These are phyloP conservation scores for Ceriops decandra DNA, from an alignment of 345 rosid species.

Conservation along the genomic window DNA sequence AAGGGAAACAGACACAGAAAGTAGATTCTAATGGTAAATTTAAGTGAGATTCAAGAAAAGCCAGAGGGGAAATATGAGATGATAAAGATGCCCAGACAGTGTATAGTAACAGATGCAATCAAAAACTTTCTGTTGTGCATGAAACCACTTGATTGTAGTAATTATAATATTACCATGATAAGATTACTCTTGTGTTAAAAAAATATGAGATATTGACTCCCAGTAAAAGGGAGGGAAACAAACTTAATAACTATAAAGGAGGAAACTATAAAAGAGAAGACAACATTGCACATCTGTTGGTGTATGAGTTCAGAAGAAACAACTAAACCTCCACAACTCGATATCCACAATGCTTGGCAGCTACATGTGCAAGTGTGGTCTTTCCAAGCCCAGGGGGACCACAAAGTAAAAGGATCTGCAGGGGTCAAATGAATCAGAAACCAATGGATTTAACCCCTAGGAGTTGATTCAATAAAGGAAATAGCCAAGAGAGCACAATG, in stretches of 20 bases:
- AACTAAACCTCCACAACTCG: constrained; percentile 80
- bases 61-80: background rate
- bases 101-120: too few species aligned
- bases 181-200: constrained; percentile 11
- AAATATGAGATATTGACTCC: background rate
- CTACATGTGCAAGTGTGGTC: constrained; percentile 96
- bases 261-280: too few species aligned
- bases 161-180: background rate
- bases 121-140: too few species aligned
- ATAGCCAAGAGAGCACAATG: background rate
- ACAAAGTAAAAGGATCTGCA: constrained; percentile 93
- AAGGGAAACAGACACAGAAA: background rate
- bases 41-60: background rate
- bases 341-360: constrained; percentile 98
- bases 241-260: background rate
- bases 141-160: background rate
- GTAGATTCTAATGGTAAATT: background rate
- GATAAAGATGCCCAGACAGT: too few species aligned
- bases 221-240: background rate
- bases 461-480: constrained; percentile 3
- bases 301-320: background rate
- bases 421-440: constrained; percentile 16
- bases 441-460: background rate
- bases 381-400: constrained; percentile 99
- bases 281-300: too few species aligned